Percentiles rank a stretch among this genome's conserved stretches.
These are phyloP conservation scores for Tinospora cordifolia DNA, from an alignment of 164 flowering plant genomes.

Conservation along the genomic window DNA sequence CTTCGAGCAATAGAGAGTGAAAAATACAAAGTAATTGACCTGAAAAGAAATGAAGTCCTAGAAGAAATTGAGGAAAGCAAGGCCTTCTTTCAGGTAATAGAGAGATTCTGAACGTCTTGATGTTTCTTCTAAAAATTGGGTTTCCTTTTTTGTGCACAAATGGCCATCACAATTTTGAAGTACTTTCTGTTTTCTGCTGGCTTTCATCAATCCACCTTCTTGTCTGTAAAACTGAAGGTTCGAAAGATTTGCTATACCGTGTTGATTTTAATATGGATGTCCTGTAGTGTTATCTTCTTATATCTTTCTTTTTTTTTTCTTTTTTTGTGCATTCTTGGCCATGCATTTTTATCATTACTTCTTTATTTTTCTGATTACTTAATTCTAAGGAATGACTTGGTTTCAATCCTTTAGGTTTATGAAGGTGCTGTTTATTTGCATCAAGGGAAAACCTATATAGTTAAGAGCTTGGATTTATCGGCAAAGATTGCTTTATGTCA, in stretches of 20 bases:
- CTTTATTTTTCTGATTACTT: neutral
- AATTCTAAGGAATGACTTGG: neutral
- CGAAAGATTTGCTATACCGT: too few relatives aligned
- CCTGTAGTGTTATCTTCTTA: neutral
- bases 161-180: too few relatives aligned
- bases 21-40: constrained; percentile 62
- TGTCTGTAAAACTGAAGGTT: neutral
- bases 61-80: constrained; percentile 97
- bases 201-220: too few relatives aligned
- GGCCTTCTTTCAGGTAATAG: constrained; percentile 89
- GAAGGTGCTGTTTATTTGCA: constrained; percentile 93
- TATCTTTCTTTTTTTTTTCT: neutral
- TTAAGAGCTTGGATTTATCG: constrained; percentile 59
- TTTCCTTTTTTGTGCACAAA: too few relatives aligned
- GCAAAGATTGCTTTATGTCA: constrained; percentile 65
- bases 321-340: neutral
- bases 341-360: neutral
- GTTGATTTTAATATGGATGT: too few relatives aligned
- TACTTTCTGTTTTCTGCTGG: too few relatives aligned
- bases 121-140: neutral
- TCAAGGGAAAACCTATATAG: constrained; percentile 81
- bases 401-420: constrained; percentile 52
- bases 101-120: neutral
- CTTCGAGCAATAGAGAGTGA: constrained; percentile 80
- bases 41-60: constrained; percentile 43